phyloP scores from a whole-genome alignment of 306 rosid species.

The Castanospermum australe region DNA sequence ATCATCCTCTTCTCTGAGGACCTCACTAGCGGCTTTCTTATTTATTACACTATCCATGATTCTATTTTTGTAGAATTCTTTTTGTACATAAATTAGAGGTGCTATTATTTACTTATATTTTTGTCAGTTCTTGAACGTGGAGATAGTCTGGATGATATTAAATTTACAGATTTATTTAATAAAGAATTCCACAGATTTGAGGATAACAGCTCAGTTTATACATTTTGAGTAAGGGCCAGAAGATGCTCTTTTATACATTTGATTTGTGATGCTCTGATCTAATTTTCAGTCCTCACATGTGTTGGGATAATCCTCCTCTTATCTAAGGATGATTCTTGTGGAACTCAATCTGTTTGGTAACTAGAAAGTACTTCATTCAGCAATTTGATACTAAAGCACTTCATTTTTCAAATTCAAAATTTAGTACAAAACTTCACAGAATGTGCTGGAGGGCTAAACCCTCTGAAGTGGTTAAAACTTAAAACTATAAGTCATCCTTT shows the following conservation, averaged over 20 bases:
- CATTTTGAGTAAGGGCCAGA: not conserved
- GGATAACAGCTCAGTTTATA: not conserved
- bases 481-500: not conserved
- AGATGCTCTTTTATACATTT: not conserved
- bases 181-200: not conserved
- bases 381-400: not conserved
- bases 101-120: not conserved
- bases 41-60: constrained; percentile 24
- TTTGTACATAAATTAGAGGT: constrained; percentile 27
- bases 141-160: constrained; percentile 3
- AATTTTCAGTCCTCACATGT: constrained; percentile 23
- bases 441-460: no score
- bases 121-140: constrained; percentile 2
- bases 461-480: not conserved
- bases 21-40: constrained; percentile 32
- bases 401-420: no score
- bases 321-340: not conserved
- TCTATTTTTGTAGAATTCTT: constrained; percentile 39
- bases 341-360: not conserved
- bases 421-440: no score
- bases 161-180: not conserved
- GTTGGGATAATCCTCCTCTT: not conserved
- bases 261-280: constrained; percentile 13
- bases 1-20: constrained; percentile 31
- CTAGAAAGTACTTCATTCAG: not conserved